Conservation (phyloP, 352 stramenopile species). For the Phytophthora crassamura region DNA sequence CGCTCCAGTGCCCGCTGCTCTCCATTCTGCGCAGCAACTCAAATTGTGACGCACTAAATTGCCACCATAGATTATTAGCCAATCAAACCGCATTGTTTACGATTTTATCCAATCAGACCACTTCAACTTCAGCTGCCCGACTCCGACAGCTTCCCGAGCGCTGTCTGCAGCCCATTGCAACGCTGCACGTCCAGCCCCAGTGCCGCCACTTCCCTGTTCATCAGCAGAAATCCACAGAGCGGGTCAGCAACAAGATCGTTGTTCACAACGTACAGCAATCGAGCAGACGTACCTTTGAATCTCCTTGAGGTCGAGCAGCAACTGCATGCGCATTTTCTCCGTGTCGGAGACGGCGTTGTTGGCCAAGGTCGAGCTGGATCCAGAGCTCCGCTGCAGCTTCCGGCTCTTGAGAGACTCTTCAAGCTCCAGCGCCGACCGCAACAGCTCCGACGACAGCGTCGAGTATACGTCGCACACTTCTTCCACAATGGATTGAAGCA, state of each 20-base stretch:
- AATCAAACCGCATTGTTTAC: constrained; percentile 29
- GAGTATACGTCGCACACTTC: constrained; percentile 68
- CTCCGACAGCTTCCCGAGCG: constrained; percentile 36
- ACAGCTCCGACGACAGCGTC: constrained; percentile 70
- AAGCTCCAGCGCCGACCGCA: constrained; percentile 80
- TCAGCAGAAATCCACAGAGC: background rate
- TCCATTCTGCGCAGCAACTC: constrained; percentile 28
- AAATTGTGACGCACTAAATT: constrained; percentile 31
- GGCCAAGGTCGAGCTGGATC: constrained; percentile 23
- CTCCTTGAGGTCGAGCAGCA: constrained; percentile 79
- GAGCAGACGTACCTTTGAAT: constrained; percentile 57
- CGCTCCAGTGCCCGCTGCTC: constrained; percentile 41
- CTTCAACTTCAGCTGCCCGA: constrained; percentile 26
- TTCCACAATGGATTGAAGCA: constrained; percentile 63
- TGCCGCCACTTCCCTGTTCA: constrained; percentile 52
- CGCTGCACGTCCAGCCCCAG: constrained; percentile 54
- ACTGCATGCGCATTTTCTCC: constrained; percentile 86
- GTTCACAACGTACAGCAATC: background rate
- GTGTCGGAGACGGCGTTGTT: constrained; percentile 71
- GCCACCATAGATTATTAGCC: constrained; percentile 36
- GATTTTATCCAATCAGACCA: constrained; percentile 58
- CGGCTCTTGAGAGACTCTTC: constrained; percentile 90
- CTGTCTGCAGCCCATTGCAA: constrained; percentile 38
- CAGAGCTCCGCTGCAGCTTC: constrained; percentile 73
- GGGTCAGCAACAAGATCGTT: constrained; percentile 8